Evolutionary conservation across 805 yeast genomes (phyloP), one percentile per base, ranked within the genome.

Genomic region (Wickerhamiella brachini): DNA sequence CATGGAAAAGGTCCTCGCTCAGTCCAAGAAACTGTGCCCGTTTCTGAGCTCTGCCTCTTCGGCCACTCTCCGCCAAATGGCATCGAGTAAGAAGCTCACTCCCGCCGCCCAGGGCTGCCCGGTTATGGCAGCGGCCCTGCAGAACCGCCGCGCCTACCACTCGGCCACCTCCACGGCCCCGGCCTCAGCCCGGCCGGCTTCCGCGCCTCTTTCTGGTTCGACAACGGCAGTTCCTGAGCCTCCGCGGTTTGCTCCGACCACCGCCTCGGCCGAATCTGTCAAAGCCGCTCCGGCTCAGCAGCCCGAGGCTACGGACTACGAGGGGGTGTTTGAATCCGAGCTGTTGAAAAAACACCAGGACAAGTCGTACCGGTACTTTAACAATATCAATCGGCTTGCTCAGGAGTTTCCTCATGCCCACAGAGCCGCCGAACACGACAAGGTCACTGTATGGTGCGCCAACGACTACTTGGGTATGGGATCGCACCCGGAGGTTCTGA

Each of bases 391-490:
- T 74, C 81, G 99, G 59, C 75, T 93, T 60, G 97, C 97, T 47
- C 74, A 80, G 54, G 95, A 90, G 65, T 93, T 87, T 64, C 99
- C 99, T 44, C 72, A 72, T 62, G 98, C 98, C 38, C 98, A 93
- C 65, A 78, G 93, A 57, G 75, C 81, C 52, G 86, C 82, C 62
- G 64, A 62, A 52, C 72, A 72, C 15, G 95, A 87, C 62, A 85
- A 85, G 64, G 98, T 93, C 53, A 88, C 95, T 49, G 98, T 93
- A 53, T 93, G 99, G 99, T 93, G 99, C 65, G 89, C 98, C 43
- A 93, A 93, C 67, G 99, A 93, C 68, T 93, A 93, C 67, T 74
- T 93, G 54, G 97, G 97, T 12, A 85, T 93, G 93, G 90, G 96
- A 49, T 80, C 79, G 62, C 85, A 90, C 65, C 76, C 75, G 55